Evolutionary conservation across 2,329 filamentous ascomycete genomes (phyloP).

Genomic region (Cladosporium oxysporum): DNA sequence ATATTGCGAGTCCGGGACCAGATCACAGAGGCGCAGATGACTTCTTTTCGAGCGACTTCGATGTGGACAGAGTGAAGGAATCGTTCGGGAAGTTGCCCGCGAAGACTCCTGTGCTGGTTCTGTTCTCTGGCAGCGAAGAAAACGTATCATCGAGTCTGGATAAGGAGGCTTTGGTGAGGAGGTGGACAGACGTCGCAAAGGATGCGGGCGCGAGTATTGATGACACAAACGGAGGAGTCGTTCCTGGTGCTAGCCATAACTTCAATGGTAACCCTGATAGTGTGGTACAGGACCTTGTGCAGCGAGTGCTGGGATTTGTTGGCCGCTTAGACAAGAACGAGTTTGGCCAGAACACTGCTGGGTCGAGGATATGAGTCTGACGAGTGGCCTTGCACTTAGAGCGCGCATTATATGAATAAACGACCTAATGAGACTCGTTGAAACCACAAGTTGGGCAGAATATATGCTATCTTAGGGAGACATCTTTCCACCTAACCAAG

Average conservation of each 20-base stretch:
- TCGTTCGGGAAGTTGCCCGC: conserved; percentile 67
- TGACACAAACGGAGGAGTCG: conserved; percentile 49
- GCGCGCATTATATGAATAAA: not conserved
- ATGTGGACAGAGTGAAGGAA: conserved; percentile 54
- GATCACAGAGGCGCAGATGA: conserved; percentile 72
- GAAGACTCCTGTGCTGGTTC: conserved; percentile 59
- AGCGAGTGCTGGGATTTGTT: conserved; percentile 55
- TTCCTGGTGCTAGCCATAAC: conserved; percentile 55
- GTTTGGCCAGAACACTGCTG: conserved; percentile 7
- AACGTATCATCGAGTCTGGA: conserved; percentile 62
- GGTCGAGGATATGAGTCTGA: conserved; percentile 19
- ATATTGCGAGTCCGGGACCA: conserved; percentile 58
- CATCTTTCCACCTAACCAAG: not conserved
- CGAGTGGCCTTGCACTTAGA: not conserved
- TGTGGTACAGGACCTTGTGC: conserved; percentile 52
- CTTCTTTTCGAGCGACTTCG: conserved; percentile 81
- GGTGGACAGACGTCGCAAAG: conserved; percentile 55
- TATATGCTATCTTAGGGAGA: not conserved
- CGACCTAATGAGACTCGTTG: not conserved
- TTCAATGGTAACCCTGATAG: conserved; percentile 49
- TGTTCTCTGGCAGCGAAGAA: conserved; percentile 68
- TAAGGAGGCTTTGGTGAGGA: conserved; percentile 57
- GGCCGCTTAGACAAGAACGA: conserved; percentile 30
- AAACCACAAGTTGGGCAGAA: not conserved
- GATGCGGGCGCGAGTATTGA: conserved; percentile 51